A percentile compares a stretch with the other conserved stretches of the same genome.
phyloP scores from a whole-genome alignment of 345 rosid genomes.

The Eucalyptus sideroxylon region DNA sequence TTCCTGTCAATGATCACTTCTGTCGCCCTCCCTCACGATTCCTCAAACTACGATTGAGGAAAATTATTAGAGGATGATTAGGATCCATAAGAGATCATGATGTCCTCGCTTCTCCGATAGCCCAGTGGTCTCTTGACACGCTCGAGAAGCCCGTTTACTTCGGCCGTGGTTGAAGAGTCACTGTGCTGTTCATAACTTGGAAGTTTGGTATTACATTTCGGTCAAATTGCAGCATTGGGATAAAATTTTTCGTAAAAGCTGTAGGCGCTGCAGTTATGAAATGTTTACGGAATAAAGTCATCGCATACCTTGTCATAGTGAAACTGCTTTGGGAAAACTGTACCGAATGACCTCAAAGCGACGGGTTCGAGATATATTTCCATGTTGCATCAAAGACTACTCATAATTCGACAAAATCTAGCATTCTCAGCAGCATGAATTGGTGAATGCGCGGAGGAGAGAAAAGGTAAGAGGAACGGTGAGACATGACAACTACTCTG shows the following conservation, averaged over 20 bases:
- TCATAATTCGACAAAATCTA: background rate
- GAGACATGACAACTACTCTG: background rate
- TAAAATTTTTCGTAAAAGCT: rapidly evolving
- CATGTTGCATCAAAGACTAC: background rate
- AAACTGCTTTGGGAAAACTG: background rate
- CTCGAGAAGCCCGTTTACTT: background rate
- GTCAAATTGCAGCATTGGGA: background rate
- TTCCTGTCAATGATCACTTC: background rate
- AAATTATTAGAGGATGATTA: background rate
- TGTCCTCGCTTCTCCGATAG: background rate
- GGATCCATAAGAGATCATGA: background rate
- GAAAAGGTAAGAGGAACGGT: background rate
- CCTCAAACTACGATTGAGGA: background rate
- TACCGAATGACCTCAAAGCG: background rate
- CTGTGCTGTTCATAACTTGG: background rate
- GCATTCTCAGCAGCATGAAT: background rate
- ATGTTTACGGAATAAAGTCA: background rate
- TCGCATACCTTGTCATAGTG: background rate
- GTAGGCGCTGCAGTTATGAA: background rate
- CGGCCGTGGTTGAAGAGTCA: background rate
- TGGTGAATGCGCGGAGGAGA: background rate
- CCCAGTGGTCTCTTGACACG: background rate
- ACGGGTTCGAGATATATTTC: background rate
- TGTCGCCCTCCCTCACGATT: background rate
- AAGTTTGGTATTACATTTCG: background rate